Conservation (phyloP, 371 early-diverging fungal species). For the Rhizopus sp. region DNA sequence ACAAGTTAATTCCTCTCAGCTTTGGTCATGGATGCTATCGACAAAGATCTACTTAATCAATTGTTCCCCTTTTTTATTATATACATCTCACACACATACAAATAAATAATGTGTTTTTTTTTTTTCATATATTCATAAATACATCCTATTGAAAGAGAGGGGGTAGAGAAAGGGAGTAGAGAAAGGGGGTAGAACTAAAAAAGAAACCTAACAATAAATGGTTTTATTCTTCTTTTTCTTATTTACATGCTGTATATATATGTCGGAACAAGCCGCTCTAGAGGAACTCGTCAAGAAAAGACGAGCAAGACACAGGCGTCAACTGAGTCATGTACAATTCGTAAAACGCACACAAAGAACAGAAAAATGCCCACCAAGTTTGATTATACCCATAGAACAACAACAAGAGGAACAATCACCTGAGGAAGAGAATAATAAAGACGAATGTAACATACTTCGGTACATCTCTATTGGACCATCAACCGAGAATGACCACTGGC, state of each 20-base stretch:
- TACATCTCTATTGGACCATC: constrained; percentile 8
- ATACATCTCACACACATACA: too few relatives aligned
- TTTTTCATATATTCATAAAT: too few relatives aligned
- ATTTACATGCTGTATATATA: not conserved
- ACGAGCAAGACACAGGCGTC: constrained; percentile 2
- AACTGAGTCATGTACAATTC: constrained; percentile 25
- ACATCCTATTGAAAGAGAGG: too few relatives aligned
- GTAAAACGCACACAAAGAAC: constrained; percentile 9
- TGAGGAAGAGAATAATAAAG: not conserved
- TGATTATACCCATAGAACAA: constrained; percentile 11
- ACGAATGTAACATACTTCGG: not conserved
- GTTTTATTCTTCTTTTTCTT: not conserved
- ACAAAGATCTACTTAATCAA: constrained; percentile 14
- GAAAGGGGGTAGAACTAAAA: too few relatives aligned
- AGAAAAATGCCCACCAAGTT: constrained; percentile 7
- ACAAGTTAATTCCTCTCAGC: constrained; percentile 61
- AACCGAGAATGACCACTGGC: constrained; percentile 18
- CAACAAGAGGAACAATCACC: not conserved
- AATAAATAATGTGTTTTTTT: too few relatives aligned
- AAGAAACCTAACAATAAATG: too few relatives aligned
- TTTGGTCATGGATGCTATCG: constrained; percentile 56
- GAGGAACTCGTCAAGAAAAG: too few relatives aligned
- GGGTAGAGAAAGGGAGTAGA: too few relatives aligned
- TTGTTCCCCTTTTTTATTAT: not conserved
- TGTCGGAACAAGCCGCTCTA: not conserved